phyloP scores from a whole-genome alignment of 2,329 filamentous ascomycete genomes.

The Diaporthe humulicola region DNA sequence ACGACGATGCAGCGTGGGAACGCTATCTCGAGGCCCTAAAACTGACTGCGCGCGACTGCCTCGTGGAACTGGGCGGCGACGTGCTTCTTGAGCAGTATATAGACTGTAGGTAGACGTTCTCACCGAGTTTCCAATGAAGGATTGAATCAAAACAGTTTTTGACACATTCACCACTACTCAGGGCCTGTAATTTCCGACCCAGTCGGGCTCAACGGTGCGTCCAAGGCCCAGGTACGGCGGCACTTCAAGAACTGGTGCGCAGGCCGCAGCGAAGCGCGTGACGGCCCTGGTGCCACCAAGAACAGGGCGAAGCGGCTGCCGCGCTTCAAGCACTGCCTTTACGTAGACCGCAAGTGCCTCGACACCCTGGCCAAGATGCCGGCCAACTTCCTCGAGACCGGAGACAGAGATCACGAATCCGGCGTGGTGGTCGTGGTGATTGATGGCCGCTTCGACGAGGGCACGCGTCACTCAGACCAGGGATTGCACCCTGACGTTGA shows the following conservation, averaged over 20 bases:
- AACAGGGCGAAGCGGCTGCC: not conserved
- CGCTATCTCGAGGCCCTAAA: not conserved
- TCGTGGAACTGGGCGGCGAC: not conserved
- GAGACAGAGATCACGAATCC: not conserved
- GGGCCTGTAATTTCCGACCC: not conserved
- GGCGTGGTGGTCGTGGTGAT: not conserved
- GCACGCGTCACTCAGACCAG: not conserved
- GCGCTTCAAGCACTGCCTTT: not conserved
- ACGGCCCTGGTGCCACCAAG: not conserved
- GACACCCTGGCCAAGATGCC: not conserved
- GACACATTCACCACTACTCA: not conserved
- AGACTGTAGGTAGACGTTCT: not conserved
- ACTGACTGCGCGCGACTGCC: not conserved
- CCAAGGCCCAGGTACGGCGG: not conserved
- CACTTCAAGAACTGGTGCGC: conserved; percentile 8
- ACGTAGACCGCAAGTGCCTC: conserved; percentile 8
- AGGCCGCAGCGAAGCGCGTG: not conserved
- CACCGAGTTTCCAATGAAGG: not conserved
- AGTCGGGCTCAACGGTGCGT: not conserved
- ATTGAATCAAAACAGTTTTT: not conserved
- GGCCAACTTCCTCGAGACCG: not conserved
- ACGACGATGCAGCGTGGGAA: not conserved
- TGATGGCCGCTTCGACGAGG: not conserved
- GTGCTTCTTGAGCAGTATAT: conserved; percentile 10
- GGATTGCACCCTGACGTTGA: not conserved